These are phyloP conservation scores for Diatrype stigma DNA, from an alignment of 2,329 filamentous ascomycete species.

Conservation along the genomic window DNA sequence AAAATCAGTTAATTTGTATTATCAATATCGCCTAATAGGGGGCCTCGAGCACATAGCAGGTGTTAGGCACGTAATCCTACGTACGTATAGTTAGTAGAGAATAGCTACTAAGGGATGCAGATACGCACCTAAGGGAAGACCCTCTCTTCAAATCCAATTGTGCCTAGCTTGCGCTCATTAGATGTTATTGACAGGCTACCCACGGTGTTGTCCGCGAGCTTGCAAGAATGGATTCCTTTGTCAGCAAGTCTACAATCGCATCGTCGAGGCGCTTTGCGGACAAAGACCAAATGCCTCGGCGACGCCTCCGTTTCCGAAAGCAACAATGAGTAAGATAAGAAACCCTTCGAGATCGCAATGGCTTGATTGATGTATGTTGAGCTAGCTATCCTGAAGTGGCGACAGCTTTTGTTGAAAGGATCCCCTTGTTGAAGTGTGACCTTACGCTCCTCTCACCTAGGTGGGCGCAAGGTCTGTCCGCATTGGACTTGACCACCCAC, in stretches of 20 bases:
- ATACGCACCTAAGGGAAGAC: no score
- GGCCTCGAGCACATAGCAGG: no score
- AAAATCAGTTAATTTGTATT: no score
- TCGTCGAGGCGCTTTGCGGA: slow-evolving; percentile 10
- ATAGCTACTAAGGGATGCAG: no score
- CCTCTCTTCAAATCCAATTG: no score
- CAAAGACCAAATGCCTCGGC: slow-evolving; percentile 16
- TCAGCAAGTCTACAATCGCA: slow-evolving; percentile 5
- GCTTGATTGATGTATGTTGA: slow-evolving; percentile 15
- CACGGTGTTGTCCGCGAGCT: not conserved
- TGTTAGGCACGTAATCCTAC: no score
- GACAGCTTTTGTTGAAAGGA: slow-evolving; percentile 4
- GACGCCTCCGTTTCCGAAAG: slow-evolving; percentile 19
- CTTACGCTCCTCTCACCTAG: not conserved
- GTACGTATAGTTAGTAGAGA: no score
- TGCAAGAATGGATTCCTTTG: slow-evolving; percentile 13
- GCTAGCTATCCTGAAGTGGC: slow-evolving; percentile 9
- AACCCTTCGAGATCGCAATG: slow-evolving; percentile 14
- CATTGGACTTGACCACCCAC: no score
- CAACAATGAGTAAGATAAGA: slow-evolving; percentile 14
- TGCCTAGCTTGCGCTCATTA: no score
- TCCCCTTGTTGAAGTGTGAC: not conserved
- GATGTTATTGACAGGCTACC: no score
- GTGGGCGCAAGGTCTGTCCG: not conserved
- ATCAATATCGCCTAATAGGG: no score